phyloP scores from a whole-genome alignment of 352 stramenopile species.

The Phytophthora tentaculata region DNA sequence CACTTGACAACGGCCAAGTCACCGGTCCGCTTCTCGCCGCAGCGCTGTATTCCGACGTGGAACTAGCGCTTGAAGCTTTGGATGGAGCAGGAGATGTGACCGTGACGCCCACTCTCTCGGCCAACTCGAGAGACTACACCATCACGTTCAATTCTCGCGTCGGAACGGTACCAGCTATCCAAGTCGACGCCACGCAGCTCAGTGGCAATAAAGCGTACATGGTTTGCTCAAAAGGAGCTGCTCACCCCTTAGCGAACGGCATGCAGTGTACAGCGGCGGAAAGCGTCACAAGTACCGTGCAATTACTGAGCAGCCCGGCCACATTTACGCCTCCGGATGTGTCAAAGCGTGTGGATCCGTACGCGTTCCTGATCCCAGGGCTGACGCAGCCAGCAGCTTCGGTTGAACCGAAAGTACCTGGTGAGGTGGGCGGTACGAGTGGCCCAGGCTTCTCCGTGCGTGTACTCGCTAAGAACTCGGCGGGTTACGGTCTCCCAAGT shows the following conservation, averaged over 20 bases:
- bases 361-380: constrained; percentile 57
- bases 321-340: constrained; percentile 59
- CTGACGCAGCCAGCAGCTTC: constrained; percentile 50
- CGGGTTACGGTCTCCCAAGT: constrained; percentile 69
- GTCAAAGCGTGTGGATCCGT: constrained; percentile 43
- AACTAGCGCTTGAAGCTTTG: constrained; percentile 80
- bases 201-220: constrained; percentile 41
- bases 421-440: constrained; percentile 42
- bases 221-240: constrained; percentile 58
- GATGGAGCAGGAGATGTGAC: constrained; percentile 81
- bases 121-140: constrained; percentile 47
- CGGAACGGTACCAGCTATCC: constrained; percentile 34
- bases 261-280: constrained; percentile 58
- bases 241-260: constrained; percentile 28
- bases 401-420: constrained; percentile 27
- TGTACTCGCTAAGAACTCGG: constrained; percentile 67
- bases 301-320: constrained; percentile 39
- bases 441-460: constrained; percentile 67
- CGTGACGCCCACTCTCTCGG: constrained; percentile 46
- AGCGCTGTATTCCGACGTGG: constrained; percentile 76
- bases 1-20: constrained; percentile 47
- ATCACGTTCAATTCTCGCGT: constrained; percentile 71
- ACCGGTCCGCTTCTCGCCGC: constrained; percentile 65
- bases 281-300: constrained; percentile 43
- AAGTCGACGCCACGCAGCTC: constrained; percentile 45